Evolutionary conservation across 805 yeast species (phyloP).

Genomic region (Ogataea glucozyma): DNA sequence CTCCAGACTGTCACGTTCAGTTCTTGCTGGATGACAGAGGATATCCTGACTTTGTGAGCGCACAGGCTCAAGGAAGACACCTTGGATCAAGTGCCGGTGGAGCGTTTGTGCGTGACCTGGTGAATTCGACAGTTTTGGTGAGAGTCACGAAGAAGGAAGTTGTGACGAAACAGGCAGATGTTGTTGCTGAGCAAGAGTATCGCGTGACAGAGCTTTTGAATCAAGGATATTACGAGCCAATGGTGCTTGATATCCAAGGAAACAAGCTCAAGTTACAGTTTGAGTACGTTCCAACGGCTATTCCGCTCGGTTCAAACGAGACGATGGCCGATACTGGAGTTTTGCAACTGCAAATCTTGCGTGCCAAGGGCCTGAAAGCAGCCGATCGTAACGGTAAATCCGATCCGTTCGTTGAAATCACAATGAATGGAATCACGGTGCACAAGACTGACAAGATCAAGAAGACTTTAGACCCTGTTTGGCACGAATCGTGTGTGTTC

Average conservation of each 20-base stretch:
- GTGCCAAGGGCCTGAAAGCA: slow-evolving; percentile 54
- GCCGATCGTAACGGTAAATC: slow-evolving; percentile 77
- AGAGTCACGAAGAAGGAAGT: slow-evolving; percentile 56
- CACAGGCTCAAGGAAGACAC: slow-evolving; percentile 47
- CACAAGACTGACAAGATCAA: slow-evolving; percentile 62
- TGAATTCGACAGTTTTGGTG: slow-evolving; percentile 55
- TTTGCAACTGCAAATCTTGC: slow-evolving; percentile 54
- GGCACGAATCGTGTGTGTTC: slow-evolving; percentile 67
- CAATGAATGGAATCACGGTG: slow-evolving; percentile 52
- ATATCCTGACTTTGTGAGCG: slow-evolving; percentile 57
- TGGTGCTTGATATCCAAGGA: slow-evolving; percentile 44
- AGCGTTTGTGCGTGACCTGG: slow-evolving; percentile 69
- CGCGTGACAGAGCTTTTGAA: slow-evolving; percentile 56
- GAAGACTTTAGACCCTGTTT: slow-evolving; percentile 69
- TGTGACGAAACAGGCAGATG: slow-evolving; percentile 47
- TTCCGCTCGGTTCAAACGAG: slow-evolving; percentile 56
- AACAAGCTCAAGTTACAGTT: slow-evolving; percentile 46
- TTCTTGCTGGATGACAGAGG: slow-evolving; percentile 64
- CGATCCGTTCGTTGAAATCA: slow-evolving; percentile 64
- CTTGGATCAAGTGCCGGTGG: slow-evolving; percentile 52
- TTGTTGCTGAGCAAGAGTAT: slow-evolving; percentile 51
- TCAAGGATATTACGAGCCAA: slow-evolving; percentile 48
- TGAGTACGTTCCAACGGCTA: slow-evolving; percentile 61
- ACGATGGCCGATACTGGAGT: slow-evolving; percentile 69
- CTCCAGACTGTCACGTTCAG: slow-evolving; percentile 54